These are phyloP conservation scores for Sicyos baderoa DNA, from an alignment of 306 rosid species.

Conservation along the genomic window DNA sequence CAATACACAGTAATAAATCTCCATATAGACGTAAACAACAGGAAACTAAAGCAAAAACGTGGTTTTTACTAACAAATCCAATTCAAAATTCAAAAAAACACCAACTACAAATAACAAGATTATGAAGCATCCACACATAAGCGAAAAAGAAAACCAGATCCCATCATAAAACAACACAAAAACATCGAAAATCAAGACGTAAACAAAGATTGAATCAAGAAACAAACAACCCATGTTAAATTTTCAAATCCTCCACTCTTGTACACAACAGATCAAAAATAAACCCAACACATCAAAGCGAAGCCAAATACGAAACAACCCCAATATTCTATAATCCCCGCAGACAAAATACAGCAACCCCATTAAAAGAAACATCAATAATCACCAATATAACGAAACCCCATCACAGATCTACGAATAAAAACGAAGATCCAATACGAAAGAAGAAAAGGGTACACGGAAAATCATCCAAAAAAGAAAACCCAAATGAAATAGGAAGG, in stretches of 20 bases:
- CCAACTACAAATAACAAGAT: background rate
- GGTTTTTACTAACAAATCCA: background rate
- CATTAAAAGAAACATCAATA: background rate
- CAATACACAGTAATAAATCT: background rate
- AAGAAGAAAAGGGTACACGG: background rate
- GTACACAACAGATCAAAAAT: slow-evolving; percentile 3
- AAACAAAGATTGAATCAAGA: background rate
- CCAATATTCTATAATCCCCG: background rate
- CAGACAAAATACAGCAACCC: background rate
- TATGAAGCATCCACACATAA: background rate
- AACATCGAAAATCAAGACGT: background rate
- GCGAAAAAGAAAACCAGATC: background rate
- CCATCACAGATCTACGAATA: slow-evolving; percentile 15
- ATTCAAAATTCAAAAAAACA: background rate
- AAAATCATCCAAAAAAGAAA: background rate
- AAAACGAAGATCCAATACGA: background rate
- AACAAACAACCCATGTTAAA: background rate
- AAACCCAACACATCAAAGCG: background rate
- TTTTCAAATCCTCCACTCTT: background rate
- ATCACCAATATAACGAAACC: background rate
- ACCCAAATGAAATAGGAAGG: background rate
- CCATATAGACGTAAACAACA: background rate
- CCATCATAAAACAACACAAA: background rate
- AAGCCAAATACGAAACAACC: background rate
- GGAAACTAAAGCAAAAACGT: background rate